Evolutionary conservation across 2,329 filamentous ascomycete species (phyloP).

Genomic region (Epichloe brachyelytri): DNA sequence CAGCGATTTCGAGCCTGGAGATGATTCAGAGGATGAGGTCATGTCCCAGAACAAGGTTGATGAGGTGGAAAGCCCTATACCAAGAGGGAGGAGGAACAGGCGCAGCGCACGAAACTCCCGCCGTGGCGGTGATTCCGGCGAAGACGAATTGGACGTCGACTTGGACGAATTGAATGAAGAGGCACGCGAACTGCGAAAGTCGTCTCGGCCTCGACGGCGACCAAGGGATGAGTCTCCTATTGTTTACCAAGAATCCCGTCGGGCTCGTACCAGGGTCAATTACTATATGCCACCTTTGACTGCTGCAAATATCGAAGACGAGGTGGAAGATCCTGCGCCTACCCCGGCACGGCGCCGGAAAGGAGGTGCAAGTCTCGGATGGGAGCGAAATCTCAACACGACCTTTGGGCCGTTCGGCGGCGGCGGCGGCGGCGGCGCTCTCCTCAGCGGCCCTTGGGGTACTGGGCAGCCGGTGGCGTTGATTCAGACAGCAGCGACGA

Average conservation of each 20-base stretch:
- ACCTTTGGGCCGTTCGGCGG: constrained; percentile 91
- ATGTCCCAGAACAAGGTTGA: constrained; percentile 32
- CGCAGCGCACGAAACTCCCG: constrained; percentile 32
- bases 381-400: constrained; percentile 75
- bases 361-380: constrained; percentile 43
- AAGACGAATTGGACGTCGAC: constrained; percentile 46
- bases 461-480: constrained; percentile 62
- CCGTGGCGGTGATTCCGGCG: constrained; percentile 38
- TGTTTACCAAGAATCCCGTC: constrained; percentile 43
- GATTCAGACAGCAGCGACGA: constrained; percentile 98
- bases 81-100: constrained; percentile 32
- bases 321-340: constrained; percentile 53
- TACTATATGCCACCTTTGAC: constrained; percentile 72
- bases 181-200: constrained; percentile 45
- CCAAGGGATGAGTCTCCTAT: constrained; percentile 40
- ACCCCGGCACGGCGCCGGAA: constrained; percentile 57
- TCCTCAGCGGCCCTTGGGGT: constrained; percentile 64
- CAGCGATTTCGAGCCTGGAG: constrained; percentile 48
- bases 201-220: constrained; percentile 38
- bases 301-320: constrained; percentile 52
- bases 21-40: constrained; percentile 44
- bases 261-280: constrained; percentile 53
- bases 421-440: constrained; percentile 56
- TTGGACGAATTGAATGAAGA: constrained; percentile 54
- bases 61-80: constrained; percentile 34